phyloP scores from a whole-genome alignment of 805 yeast species.

The Saccharomycopsis selenospora region DNA sequence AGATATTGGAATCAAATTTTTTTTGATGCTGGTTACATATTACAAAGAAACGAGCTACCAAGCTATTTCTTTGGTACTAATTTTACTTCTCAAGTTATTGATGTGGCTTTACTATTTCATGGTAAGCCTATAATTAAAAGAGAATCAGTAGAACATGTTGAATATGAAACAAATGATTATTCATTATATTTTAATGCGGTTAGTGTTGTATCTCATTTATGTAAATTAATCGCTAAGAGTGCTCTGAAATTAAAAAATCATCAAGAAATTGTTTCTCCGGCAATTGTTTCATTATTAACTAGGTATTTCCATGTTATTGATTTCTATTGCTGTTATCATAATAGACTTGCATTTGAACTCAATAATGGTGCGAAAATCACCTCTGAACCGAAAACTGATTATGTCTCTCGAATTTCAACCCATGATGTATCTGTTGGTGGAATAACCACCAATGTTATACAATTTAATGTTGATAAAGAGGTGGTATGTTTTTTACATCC shows the following conservation, averaged over 20 bases:
- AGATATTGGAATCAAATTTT: constrained; percentile 73
- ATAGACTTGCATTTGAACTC: neutral
- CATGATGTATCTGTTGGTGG: neutral
- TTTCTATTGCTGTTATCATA: neutral
- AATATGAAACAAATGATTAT: constrained; percentile 84
- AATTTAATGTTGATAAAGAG: constrained; percentile 37
- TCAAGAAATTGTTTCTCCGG: neutral
- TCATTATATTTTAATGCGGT: constrained; percentile 32
- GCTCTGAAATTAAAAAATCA: constrained; percentile 26
- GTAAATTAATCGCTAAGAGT: constrained; percentile 45
- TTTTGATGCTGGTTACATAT: constrained; percentile 69
- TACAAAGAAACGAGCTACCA: constrained; percentile 59
- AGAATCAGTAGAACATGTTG: constrained; percentile 76
- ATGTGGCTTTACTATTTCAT: constrained; percentile 62
- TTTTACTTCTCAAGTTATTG: constrained; percentile 54
- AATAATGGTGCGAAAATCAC: neutral
- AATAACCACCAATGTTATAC: neutral
- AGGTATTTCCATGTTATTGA: neutral
- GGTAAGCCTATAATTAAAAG: constrained; percentile 70
- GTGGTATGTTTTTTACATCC: constrained; percentile 74
- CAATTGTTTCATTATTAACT: neutral
- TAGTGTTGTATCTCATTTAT: constrained; percentile 58
- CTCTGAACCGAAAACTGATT: neutral
- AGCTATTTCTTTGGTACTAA: constrained; percentile 36
- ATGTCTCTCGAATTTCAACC: neutral